phyloP scores from a whole-genome alignment of 2,329 filamentous ascomycete genomes.

The Alternaria burnsii region DNA sequence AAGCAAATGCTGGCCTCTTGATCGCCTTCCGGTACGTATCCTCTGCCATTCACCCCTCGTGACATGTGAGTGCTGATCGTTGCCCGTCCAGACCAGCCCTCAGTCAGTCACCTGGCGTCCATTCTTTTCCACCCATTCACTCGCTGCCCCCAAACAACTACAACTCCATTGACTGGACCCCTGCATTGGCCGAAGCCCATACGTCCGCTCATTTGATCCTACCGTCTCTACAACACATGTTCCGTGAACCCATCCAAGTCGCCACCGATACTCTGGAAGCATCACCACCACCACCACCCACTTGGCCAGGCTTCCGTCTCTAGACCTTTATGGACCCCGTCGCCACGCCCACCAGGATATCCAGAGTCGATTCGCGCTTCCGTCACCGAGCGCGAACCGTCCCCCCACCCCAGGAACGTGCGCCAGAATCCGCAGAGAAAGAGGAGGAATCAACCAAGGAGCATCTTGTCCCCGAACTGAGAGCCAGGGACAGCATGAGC shows the following conservation, averaged over 20 bases:
- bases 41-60: conserved; percentile 6
- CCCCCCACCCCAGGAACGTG: conserved; percentile 13
- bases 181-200: conserved; percentile 33
- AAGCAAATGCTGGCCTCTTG: conserved; percentile 46
- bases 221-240: conserved; percentile 43
- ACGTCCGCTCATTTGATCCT: conserved; percentile 48
- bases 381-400: conserved; percentile 29
- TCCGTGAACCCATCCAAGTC: conserved; percentile 25
- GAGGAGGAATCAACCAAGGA: conserved; percentile 18
- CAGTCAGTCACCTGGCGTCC: conserved; percentile 53
- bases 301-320: conserved; percentile 21
- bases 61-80: conserved; percentile 36
- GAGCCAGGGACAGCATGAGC: conserved; percentile 38
- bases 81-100: conserved; percentile 34
- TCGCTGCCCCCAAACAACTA: conserved; percentile 26
- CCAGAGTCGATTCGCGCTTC: conserved; percentile 36
- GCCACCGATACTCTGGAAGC: conserved; percentile 34
- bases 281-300: conserved; percentile 26
- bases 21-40: conserved; percentile 41
- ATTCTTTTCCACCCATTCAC: conserved; percentile 51
- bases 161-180: conserved; percentile 50
- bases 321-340: conserved; percentile 42
- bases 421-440: conserved; percentile 11
- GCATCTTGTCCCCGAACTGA: conserved; percentile 27
- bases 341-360: conserved; percentile 31